These are phyloP conservation scores for Silene noctiflora DNA, from an alignment of 179 eudicot genomes.

Conservation along the genomic window DNA sequence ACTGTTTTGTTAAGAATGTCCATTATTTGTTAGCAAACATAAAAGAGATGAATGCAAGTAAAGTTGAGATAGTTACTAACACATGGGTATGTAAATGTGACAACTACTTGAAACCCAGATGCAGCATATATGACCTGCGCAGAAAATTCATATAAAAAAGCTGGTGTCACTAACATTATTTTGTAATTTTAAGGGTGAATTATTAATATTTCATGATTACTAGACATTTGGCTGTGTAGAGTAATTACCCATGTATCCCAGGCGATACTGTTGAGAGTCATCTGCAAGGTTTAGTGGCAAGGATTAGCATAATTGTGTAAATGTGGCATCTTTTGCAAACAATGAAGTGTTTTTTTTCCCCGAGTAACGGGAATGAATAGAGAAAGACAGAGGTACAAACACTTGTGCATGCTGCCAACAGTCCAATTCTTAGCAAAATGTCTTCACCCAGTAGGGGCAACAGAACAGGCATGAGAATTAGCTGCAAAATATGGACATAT, in stretches of 20 bases:
- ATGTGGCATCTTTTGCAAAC: neutral
- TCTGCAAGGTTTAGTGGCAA: constrained; percentile 38
- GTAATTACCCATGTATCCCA: constrained; percentile 68
- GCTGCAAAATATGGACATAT: constrained; percentile 36
- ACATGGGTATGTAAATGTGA: constrained; percentile 51
- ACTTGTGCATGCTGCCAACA: constrained; percentile 40
- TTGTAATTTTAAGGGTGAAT: neutral
- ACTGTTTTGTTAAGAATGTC: constrained; percentile 37
- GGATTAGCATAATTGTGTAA: constrained; percentile 11
- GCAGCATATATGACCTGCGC: constrained; percentile 62
- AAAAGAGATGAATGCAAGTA: neutral
- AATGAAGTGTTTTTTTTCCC: neutral
- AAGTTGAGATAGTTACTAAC: constrained; percentile 38
- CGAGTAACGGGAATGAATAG: neutral
- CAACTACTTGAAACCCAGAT: constrained; percentile 39
- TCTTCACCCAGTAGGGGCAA: constrained; percentile 57
- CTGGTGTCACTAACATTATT: neutral
- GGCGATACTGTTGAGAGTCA: constrained; percentile 62
- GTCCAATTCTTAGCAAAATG: constrained; percentile 55
- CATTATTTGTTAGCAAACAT: neutral
- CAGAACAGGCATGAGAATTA: constrained; percentile 64
- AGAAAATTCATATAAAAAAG: neutral
- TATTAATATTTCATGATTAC: neutral
- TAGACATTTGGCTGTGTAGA: constrained; percentile 3
- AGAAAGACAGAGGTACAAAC: constrained; percentile 29